Percentiles rank a stretch among this genome's conserved stretches.
These are phyloP conservation scores for Calocybe gambosa DNA, from an alignment of 1,284 basidiomycete genomes.

Conservation along the genomic window DNA sequence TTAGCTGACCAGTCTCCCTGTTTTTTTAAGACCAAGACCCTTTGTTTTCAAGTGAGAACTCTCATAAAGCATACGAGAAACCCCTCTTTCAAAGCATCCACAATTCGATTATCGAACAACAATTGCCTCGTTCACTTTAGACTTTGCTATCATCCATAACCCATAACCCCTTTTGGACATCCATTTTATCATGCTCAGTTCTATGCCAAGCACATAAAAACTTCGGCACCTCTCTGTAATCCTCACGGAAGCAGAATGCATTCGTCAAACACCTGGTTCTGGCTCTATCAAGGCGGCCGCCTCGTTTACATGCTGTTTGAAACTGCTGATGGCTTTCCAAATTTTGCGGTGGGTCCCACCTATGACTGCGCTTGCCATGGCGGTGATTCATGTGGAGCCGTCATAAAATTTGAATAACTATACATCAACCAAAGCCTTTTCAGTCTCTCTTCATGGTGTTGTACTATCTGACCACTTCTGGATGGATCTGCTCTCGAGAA, in stretches of 20 bases:
- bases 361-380: neutral
- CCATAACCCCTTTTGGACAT: constrained; percentile 2
- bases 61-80: no score
- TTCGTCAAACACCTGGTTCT: neutral
- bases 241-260: neutral
- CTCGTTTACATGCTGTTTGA: neutral
- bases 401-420: neutral
- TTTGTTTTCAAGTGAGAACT: no score
- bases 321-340: neutral
- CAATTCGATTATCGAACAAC: neutral
- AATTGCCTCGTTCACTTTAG: neutral
- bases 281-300: neutral
- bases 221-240: neutral
- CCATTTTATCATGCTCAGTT: neutral
- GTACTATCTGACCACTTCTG: neutral
- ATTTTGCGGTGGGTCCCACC: neutral
- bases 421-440: neutral
- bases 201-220: neutral
- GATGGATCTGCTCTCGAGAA: neutral
- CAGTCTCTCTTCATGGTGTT: neutral
- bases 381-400: neutral
- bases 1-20: no score
- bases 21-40: no score
- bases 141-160: neutral
- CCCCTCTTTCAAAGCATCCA: no score